Evolutionary conservation across 2,329 filamentous ascomycete genomes (phyloP), one percentile per base, ranked within the genome.

Genomic region (Elsinoe fawcettii): DNA sequence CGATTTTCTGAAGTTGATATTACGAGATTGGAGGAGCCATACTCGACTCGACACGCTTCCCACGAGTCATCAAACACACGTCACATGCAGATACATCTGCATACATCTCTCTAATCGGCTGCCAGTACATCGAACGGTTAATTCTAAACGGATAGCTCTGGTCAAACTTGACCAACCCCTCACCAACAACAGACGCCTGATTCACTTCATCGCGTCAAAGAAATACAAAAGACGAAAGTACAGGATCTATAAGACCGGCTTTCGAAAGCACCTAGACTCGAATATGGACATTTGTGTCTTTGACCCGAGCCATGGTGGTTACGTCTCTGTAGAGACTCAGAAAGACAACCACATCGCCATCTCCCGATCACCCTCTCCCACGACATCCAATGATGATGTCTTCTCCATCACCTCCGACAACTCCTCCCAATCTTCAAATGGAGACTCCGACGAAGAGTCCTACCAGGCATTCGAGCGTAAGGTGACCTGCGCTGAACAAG

Each of bases 101-200:
- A 27, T 27, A 39, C 9, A 16, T 23, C 41, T 49, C 25, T 56
- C 41, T 56, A 56, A 56, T 47, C 54, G 54, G 30, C 54, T 56
- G 41, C 54, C 54, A 56, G 54, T 56, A 56, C 54, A 46, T 56
- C 44, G 34, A 47, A 51, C 60, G 60, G 58, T 57, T 55, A 55
- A 54, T 47, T 58, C 58, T 58, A 43, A 18, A 55, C 56, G 60
- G 60, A 59, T 49, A 57, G 41, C 47, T 61, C 58, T 60, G 54
- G 39, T 56, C 51, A 39, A 54, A 30, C 8, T 20, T 32, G 46
- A 58, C 51, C 58, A 56, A n/a, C 14, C 51, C 43, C 56, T 11
- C 36, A 20, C 22, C 36, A 16, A 51, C 23, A 22, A 30, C 20
- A 32, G 41, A 59, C 34, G 23, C 56, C 34, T 43, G 46, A 51